Conservation (phyloP, 345 rosid species). For the Noccaea caerulescens region DNA sequence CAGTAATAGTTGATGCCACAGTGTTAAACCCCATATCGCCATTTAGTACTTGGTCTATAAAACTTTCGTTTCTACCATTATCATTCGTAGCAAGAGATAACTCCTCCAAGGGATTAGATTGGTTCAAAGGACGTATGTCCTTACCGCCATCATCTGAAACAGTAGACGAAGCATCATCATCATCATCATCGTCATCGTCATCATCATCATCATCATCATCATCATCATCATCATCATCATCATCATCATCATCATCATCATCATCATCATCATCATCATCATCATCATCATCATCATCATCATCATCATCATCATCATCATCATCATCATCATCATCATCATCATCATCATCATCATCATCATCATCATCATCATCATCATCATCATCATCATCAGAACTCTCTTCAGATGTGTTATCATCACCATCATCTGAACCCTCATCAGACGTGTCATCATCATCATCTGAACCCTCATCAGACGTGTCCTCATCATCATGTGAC, state of each 20-base stretch:
- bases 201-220: neutral
- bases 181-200: neutral
- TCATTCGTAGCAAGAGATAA: neutral
- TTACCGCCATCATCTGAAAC: neutral
- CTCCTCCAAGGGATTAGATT: neutral
- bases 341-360: neutral
- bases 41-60: neutral
- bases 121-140: too few relatives aligned
- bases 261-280: neutral
- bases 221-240: neutral
- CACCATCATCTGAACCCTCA: neutral
- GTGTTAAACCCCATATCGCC: neutral
- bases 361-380: neutral
- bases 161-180: neutral
- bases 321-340: neutral
- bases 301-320: neutral
- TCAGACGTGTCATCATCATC: neutral
- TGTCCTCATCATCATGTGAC: neutral
- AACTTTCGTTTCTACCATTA: neutral
- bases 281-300: slow-evolving; percentile 2
- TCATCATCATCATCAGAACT: neutral
- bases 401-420: neutral
- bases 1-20: neutral
- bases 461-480: neutral
- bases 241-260: slow-evolving; percentile 2